Percentiles rank a stretch among this genome's conserved stretches.
phyloP scores from a whole-genome alignment of 225 moss, liverwort and hornwort species.

The Takakia lepidozioides region DNA sequence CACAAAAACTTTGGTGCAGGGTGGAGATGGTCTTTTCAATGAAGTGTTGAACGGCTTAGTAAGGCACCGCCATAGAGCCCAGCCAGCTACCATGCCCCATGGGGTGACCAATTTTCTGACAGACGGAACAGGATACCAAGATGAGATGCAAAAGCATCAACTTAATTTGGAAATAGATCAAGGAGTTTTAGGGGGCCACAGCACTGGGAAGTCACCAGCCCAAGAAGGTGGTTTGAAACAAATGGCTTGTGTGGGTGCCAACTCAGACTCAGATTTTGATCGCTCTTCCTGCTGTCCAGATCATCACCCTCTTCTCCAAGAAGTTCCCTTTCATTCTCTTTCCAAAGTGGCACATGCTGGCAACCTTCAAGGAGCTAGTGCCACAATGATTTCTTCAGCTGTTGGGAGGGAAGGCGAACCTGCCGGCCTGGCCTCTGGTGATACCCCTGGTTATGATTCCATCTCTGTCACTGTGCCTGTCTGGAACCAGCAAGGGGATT shows the following conservation, averaged over 20 bases:
- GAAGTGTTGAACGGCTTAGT: constrained; percentile 91
- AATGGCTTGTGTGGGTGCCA: constrained; percentile 12
- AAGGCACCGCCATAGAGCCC: constrained; percentile 61
- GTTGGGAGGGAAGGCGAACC: constrained; percentile 20
- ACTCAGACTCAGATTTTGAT: constrained; percentile 9
- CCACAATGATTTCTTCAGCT: constrained; percentile 10
- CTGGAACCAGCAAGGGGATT: constrained; percentile 19
- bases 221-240: constrained; percentile 33
- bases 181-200: too few relatives aligned
- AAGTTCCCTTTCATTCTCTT: constrained; percentile 16
- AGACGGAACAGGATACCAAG: constrained; percentile 15
- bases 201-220: constrained; percentile 2
- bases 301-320: constrained; percentile 27
- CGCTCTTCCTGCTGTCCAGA: constrained; percentile 8
- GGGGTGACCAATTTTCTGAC: constrained; percentile 40
- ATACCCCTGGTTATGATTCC: constrained; percentile 18
- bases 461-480: constrained; percentile 23
- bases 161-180: too few relatives aligned
- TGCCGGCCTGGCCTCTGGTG: constrained; percentile 13
- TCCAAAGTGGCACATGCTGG: constrained; percentile 4
- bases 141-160: too few relatives aligned
- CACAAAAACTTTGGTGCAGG: constrained; percentile 25
- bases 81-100: constrained; percentile 52
- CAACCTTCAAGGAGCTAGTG: constrained; percentile 7
- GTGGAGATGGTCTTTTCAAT: constrained; percentile 93